These are phyloP conservation scores for Hysterangium stoloniferum DNA, from an alignment of 768 basidiomycete species.

Conservation along the genomic window DNA sequence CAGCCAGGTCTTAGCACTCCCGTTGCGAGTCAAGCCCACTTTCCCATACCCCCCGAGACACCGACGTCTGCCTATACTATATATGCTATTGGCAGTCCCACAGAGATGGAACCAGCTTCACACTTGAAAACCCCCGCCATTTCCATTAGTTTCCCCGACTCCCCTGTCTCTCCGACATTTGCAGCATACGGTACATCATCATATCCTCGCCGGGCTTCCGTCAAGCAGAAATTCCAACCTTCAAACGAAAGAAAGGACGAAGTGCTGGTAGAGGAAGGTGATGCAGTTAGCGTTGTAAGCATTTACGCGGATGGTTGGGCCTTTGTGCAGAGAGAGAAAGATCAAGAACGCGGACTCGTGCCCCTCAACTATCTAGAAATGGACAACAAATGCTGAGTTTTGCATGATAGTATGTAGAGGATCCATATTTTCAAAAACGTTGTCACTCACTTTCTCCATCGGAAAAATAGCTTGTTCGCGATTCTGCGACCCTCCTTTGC, in stretches of 20 bases:
- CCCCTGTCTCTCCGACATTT: constrained; percentile 9
- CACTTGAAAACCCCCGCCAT: background rate
- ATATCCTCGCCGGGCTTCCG: constrained; percentile 5
- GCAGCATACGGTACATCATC: constrained; percentile 3
- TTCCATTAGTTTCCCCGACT: constrained; percentile 6
- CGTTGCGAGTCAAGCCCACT: constrained; percentile 1
- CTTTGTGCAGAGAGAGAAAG: constrained; percentile 40
- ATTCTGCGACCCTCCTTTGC: no score
- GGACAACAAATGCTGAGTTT: background rate
- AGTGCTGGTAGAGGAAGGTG: constrained; percentile 41
- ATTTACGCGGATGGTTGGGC: constrained; percentile 71
- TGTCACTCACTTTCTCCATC: background rate
- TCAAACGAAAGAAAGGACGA: constrained; percentile 36
- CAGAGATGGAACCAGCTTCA: background rate
- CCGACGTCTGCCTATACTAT: background rate
- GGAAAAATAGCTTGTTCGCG: no score
- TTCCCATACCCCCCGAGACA: constrained; percentile 7
- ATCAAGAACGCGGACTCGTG: constrained; percentile 34
- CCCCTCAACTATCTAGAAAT: constrained; percentile 55
- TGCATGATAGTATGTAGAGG: background rate
- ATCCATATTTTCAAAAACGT: background rate
- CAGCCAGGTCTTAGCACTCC: background rate
- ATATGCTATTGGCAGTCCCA: background rate
- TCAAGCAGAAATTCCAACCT: background rate
- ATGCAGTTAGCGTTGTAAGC: constrained; percentile 43